phyloP scores from a whole-genome alignment of 169 alveolate genomes.

The Plasmodium ovale region DNA sequence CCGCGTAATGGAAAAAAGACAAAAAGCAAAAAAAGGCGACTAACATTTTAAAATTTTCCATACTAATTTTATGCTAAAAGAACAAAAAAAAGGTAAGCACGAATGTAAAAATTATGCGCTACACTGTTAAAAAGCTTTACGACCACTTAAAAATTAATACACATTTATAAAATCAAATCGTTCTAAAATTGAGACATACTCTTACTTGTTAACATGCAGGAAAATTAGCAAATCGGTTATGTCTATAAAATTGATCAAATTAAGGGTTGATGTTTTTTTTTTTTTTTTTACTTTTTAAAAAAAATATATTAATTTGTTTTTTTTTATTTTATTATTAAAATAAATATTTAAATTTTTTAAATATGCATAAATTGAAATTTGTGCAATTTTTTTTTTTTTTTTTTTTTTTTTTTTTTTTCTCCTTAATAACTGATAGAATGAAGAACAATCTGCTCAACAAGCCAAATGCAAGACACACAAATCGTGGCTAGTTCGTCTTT shows the following conservation, averaged over 20 bases:
- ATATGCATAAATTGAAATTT: not conserved
- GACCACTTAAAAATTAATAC: not conserved
- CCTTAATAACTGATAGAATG: conserved; percentile 11
- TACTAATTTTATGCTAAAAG: not conserved
- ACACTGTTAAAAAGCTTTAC: not conserved
- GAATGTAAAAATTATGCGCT: too few relatives aligned
- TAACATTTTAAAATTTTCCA: conserved; percentile 32
- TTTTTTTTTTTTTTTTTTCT: conserved; percentile 12
- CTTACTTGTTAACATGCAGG: not conserved
- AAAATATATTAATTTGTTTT: conserved; percentile 1
- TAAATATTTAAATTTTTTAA: not conserved
- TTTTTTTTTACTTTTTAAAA: conserved; percentile 4
- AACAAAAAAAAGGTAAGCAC: not conserved
- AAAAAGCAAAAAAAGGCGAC: conserved; percentile 41
- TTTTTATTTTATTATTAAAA: conserved; percentile 3
- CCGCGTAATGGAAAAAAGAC: conserved; percentile 25
- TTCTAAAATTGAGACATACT: conserved; percentile 20
- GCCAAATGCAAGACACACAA: conserved; percentile 21
- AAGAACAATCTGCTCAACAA: not conserved
- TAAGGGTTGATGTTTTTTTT: not conserved
- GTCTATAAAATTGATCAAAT: not conserved
- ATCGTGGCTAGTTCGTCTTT: conserved; percentile 20
- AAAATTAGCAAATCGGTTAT: not conserved
- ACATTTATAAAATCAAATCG: not conserved
- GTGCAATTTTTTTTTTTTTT: not conserved